Conservation (phyloP, 225 moss, liverwort and hornwort genomes). For the Antitrichia curtipendula region DNA sequence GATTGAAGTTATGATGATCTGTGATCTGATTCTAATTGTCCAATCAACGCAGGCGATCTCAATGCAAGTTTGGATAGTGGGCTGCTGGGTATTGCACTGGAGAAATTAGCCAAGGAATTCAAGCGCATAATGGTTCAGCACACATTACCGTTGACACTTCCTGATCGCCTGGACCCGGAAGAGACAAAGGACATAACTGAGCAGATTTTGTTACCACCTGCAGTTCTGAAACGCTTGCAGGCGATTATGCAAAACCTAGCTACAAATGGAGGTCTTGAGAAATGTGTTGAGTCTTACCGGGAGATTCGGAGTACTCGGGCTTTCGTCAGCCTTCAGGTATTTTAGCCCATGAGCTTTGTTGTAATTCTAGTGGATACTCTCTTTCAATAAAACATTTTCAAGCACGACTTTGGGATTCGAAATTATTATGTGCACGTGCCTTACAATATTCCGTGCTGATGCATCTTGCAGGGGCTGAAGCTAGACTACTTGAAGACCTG, state of each 20-base stretch:
- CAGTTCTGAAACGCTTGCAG: slow-evolving; percentile 30
- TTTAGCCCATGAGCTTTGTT: background rate
- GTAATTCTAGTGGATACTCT: background rate
- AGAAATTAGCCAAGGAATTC: slow-evolving; percentile 60
- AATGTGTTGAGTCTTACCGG: slow-evolving; percentile 40
- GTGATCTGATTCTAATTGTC: background rate
- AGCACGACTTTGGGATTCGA: background rate
- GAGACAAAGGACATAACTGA: slow-evolving; percentile 17
- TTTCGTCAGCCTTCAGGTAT: slow-evolving; percentile 50
- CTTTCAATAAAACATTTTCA: background rate
- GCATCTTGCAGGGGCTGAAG: slow-evolving; percentile 41
- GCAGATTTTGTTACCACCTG: slow-evolving; percentile 34
- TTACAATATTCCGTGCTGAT: background rate
- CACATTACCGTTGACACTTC: slow-evolving; percentile 47
- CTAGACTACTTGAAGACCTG: slow-evolving; percentile 49
- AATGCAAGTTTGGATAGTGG: slow-evolving; percentile 40
- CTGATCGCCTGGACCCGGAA: slow-evolving; percentile 20
- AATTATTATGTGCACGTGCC: background rate
- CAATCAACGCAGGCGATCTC: slow-evolving; percentile 17
- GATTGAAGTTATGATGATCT: background rate
- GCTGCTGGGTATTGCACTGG: slow-evolving; percentile 51
- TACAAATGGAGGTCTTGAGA: slow-evolving; percentile 30
- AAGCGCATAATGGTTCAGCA: slow-evolving; percentile 53
- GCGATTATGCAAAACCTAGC: slow-evolving; percentile 29
- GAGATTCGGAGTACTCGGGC: slow-evolving; percentile 56